These are phyloP conservation scores for Mycena sanguinolenta DNA, from an alignment of 768 basidiomycete genomes.

Conservation along the genomic window DNA sequence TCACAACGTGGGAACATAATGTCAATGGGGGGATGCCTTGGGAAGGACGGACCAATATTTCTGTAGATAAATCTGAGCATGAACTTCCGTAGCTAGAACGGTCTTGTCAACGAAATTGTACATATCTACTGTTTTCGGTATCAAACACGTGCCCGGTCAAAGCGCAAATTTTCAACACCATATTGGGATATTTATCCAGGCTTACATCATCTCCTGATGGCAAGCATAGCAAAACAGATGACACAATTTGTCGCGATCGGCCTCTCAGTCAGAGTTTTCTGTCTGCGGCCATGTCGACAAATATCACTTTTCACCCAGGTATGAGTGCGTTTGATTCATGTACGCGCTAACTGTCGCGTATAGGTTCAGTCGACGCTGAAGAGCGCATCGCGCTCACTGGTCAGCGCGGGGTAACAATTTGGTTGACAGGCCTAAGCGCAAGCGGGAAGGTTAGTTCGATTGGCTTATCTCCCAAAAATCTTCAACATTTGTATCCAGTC, in stretches of 20 bases:
- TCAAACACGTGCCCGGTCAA: slow-evolving; percentile 8
- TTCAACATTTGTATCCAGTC: slow-evolving; percentile 64
- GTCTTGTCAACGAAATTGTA: neutral
- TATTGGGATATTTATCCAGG: slow-evolving; percentile 3
- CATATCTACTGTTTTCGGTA: neutral
- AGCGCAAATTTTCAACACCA: slow-evolving; percentile 3
- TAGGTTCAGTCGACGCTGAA: slow-evolving; percentile 77
- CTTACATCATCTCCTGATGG: neutral
- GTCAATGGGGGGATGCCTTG: slow-evolving; percentile 63
- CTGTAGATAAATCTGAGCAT: too few relatives aligned
- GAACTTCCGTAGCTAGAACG: too few relatives aligned
- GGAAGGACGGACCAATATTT: slow-evolving; percentile 52
- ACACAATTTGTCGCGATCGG: slow-evolving; percentile 26
- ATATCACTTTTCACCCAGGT: slow-evolving; percentile 83
- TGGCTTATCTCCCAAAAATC: neutral
- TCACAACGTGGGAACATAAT: slow-evolving; percentile 68
- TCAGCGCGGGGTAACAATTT: slow-evolving; percentile 93
- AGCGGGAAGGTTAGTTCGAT: slow-evolving; percentile 83
- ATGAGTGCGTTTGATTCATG: slow-evolving; percentile 16
- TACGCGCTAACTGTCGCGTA: slow-evolving; percentile 4
- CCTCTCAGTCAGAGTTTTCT: neutral
- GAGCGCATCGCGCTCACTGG: slow-evolving; percentile 79
- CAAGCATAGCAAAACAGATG: slow-evolving; percentile 20
- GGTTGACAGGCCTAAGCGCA: slow-evolving; percentile 96
- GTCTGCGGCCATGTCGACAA: slow-evolving; percentile 55